A percentile compares a stretch with the other conserved stretches of the same genome.
Evolutionary conservation across 176 grass and related monocot species (phyloP).

Genomic region (Calamus simplicifolius): DNA sequence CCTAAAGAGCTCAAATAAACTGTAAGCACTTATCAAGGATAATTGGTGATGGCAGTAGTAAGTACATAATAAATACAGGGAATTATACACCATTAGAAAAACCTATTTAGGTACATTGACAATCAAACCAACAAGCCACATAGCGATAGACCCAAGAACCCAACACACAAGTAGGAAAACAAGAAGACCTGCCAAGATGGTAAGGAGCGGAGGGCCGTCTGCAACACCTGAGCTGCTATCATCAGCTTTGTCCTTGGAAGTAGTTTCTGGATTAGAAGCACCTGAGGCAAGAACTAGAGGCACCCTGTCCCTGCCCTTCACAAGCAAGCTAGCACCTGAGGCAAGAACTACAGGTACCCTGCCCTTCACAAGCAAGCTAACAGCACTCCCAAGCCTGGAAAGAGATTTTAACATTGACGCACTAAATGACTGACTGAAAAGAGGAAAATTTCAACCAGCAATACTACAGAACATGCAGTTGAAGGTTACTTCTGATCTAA

Average conservation of each 20-base stretch:
- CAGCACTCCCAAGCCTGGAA: slow-evolving; percentile 11
- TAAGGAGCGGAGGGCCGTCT: slow-evolving; percentile 42
- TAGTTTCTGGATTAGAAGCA: slow-evolving; percentile 1
- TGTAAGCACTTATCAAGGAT: too few species aligned
- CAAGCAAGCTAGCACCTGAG: slow-evolving; percentile 19
- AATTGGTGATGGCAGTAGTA: too few species aligned
- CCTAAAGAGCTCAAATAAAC: too few species aligned
- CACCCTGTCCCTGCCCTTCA: background rate
- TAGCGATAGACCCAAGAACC: slow-evolving; percentile 41
- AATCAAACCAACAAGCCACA: slow-evolving; percentile 55
- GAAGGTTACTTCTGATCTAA: too few species aligned
- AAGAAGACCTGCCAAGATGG: slow-evolving; percentile 46
- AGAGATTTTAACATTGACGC: slow-evolving; percentile 1
- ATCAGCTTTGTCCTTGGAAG: slow-evolving; percentile 10
- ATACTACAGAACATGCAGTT: too few species aligned
- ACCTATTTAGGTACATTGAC: slow-evolving; percentile 32
- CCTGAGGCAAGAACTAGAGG: slow-evolving; percentile 28
- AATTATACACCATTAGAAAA: too few species aligned
- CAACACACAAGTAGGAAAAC: slow-evolving; percentile 65
- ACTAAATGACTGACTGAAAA: slow-evolving; percentile 10
- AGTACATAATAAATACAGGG: too few species aligned
- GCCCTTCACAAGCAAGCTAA: slow-evolving; percentile 5
- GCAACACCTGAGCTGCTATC: slow-evolving; percentile 22
- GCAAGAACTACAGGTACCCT: slow-evolving; percentile 21
- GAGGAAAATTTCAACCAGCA: background rate